Base-by-base conservation (phyloP, 371 early-diverging fungal genomes). In the Apophysomyces sp. region DNA sequence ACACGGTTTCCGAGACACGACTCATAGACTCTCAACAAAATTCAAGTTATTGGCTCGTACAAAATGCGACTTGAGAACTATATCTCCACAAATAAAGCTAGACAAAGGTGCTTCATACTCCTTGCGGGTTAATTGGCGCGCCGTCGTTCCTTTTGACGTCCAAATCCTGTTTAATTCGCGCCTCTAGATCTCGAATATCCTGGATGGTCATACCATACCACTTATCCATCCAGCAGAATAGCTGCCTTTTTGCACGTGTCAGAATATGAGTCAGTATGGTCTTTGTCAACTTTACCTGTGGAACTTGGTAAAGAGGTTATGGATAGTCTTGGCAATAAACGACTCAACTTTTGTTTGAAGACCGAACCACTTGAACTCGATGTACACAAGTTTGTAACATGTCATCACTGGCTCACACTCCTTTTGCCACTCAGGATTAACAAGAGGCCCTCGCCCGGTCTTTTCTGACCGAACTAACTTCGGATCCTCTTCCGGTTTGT, bases 311-410 rank as follows among this genome's bases (percentile, higher is more conserved):
- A 77, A 74, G 28, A 77, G 36, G 52, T 63, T 71, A 15, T 68
- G 77, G 55, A 76, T 68, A 4, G 77, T 66, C 49, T 58, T 68
- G 36, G 73, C 73, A 55, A 88, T 82, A 28, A 81, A 81, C 1
- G 76, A 65, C 66, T 91, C 91, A 11, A 86, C 87, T 32, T 74
- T 78, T 21, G 69, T 74, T 62, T 89, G 90, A 40, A 89, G 55
- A 0, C 89, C 89, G 63, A 86, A 87, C 87, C 88, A 89, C 55
- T 81, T 83, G 76, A 91, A 91, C 66, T 91, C 90, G 37, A 84
- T 87, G 30, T 87, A 88, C 15, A 89, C 86, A 55, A 89, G 74
- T 69, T 91, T 91, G 74, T 91, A 91, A 68, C 90, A 89, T 2
- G 90, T 89, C 91, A 91, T 91, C 18, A 85, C 83, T 2, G 91